Evolutionary conservation across 2,329 filamentous ascomycete species (phyloP), one percentile per base, ranked within the genome.

Genomic region (Trichoderma simmonsii): DNA sequence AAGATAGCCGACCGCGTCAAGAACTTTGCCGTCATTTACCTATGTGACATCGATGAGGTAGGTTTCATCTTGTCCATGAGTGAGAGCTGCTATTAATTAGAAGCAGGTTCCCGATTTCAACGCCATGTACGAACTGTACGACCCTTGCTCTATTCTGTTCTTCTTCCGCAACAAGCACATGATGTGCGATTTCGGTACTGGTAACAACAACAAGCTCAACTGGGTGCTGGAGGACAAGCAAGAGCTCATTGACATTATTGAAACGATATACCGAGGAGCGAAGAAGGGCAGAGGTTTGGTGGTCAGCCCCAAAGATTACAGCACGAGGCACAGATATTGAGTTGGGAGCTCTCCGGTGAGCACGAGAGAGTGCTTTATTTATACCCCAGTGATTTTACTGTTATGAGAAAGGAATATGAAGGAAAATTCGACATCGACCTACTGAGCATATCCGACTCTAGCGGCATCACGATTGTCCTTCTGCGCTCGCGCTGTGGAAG

Each of bases 81-180:
- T n/a, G 8, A 43, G 12, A n/a, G 28, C 21, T 6, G 1, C 9
- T 63, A 6, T 39, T 69, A 32, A 72, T 24, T 6, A 3, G 15
- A 36, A 18, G 4, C 14, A 72, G 70, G 70, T 72, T 24, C 70
- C 71, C 6, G 71, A 72, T 30, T 72, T 72, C 43, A 98, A 96
- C 81, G 90, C 92, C 78, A 98, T 98, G 95, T 98, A 98, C 86
- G 88, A 94, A 80, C 86, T 95, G 6, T 95, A 96, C 85, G 93
- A 99, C 80, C 91, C 94, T 0, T 93, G 95, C 84, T 97, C 96
- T 3, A 91, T 98, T 82, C 98, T 98, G 93, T 97, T 86, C 86
- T 97, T 97, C 87, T 97, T 95, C 86, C 90, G 95, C 74, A 99
- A 99, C 82, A 99, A 99, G 82, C 94, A 98, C 83, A 98, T 98